Conservation (phyloP, 2,329 filamentous ascomycete genomes). For the Fusarium sp. region DNA sequence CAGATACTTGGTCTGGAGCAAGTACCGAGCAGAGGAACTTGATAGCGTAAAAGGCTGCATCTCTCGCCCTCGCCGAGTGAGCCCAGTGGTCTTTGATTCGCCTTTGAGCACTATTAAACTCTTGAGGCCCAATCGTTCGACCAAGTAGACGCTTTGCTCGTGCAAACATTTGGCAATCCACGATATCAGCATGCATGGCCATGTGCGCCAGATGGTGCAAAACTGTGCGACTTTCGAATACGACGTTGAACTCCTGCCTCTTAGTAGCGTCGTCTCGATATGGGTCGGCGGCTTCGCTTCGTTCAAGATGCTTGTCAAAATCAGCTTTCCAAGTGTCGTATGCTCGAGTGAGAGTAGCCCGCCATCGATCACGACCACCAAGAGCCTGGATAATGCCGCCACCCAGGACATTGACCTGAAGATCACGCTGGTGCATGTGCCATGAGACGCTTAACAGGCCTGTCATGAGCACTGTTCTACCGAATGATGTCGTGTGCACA, state of each 20-base stretch:
- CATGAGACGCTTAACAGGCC: constrained; percentile 92
- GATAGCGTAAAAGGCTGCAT: constrained; percentile 91
- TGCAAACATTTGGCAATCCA: constrained; percentile 97
- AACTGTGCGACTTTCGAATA: constrained; percentile 89
- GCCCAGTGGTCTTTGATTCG: constrained; percentile 93
- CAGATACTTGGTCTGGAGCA: constrained; percentile 58
- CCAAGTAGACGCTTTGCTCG: constrained; percentile 86
- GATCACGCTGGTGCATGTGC: constrained; percentile 96
- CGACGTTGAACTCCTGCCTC: constrained; percentile 69
- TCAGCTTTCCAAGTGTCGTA: constrained; percentile 95
- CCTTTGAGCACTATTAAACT: constrained; percentile 80
- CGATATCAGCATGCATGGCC: constrained; percentile 96
- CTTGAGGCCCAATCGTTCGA: constrained; percentile 81
- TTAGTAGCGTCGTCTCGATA: constrained; percentile 65
- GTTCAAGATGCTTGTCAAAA: constrained; percentile 83
- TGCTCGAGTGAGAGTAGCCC: constrained; percentile 81
- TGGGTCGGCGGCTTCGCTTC: constrained; percentile 63
- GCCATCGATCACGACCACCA: constrained; percentile 91
- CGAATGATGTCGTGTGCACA: constrained; percentile 92
- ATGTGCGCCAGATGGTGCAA: constrained; percentile 95
- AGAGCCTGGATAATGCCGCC: constrained; percentile 77
- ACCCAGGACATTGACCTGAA: constrained; percentile 87
- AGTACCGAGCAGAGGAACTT: constrained; percentile 89
- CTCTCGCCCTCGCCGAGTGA: constrained; percentile 84
- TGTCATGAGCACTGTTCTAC: constrained; percentile 91